These are phyloP conservation scores for Galerina sulciceps DNA, from an alignment of 768 basidiomycete species.

Conservation along the genomic window DNA sequence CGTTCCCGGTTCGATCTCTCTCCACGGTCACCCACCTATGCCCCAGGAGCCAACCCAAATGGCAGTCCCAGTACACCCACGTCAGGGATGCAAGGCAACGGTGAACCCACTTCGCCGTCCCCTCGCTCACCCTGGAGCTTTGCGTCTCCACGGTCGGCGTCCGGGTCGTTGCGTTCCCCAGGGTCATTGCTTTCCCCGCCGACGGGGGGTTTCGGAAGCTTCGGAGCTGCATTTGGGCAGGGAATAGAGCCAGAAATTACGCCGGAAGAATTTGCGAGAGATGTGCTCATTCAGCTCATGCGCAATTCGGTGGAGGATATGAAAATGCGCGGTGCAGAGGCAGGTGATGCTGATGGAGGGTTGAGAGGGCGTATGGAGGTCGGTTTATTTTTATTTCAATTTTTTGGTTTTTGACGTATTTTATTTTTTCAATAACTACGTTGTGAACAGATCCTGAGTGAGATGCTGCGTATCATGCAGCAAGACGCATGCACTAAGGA, in stretches of 20 bases:
- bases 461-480: conserved; percentile 70
- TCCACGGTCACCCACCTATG: conserved; percentile 29
- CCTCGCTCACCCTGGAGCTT: conserved; percentile 14
- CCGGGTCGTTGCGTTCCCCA: neutral
- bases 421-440: neutral
- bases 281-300: conserved; percentile 75
- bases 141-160: conserved; percentile 11
- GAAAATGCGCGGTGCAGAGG: conserved; percentile 52
- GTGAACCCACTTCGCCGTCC: neutral
- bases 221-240: conserved; percentile 12
- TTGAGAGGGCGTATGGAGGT: conserved; percentile 57
- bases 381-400: conserved; percentile 16
- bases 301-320: conserved; percentile 70
- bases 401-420: neutral
- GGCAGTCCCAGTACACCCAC: conserved; percentile 3
- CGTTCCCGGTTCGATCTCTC: conserved; percentile 58
- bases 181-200: conserved; percentile 7
- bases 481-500: conserved; percentile 71
- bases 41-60: conserved; percentile 18
- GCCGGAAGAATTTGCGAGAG: conserved; percentile 76
- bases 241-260: conserved; percentile 46
- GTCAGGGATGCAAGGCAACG: neutral
- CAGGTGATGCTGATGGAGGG: conserved; percentile 21
- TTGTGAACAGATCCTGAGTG: conserved; percentile 54
- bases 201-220: conserved; percentile 15